These are phyloP conservation scores for Alternaria postmessia DNA, from an alignment of 2,329 filamentous ascomycete species.

Conservation along the genomic window DNA sequence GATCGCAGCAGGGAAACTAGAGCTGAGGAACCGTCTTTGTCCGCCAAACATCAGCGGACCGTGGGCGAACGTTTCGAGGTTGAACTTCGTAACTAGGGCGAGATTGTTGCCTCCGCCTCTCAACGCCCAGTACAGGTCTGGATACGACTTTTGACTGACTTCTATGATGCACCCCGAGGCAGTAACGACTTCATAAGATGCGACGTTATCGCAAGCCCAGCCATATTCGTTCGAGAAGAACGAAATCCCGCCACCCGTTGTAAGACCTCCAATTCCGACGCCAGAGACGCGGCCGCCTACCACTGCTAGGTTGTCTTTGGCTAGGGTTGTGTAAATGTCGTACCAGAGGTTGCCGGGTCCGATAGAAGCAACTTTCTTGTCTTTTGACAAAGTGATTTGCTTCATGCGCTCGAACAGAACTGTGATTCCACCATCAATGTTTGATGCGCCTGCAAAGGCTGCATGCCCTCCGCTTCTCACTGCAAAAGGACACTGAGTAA, in stretches of 20 bases:
- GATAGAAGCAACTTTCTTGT: constrained; percentile 34
- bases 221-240: constrained; percentile 42
- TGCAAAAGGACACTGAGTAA: constrained; percentile 47
- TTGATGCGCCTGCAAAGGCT: constrained; percentile 36
- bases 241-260: constrained; percentile 36
- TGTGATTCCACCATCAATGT: constrained; percentile 39
- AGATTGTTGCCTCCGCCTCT: constrained; percentile 45
- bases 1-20: constrained; percentile 25
- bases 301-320: constrained; percentile 31
- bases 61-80: constrained; percentile 26
- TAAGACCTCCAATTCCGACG: constrained; percentile 39
- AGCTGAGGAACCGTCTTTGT: constrained; percentile 9
- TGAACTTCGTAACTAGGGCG: constrained; percentile 40
- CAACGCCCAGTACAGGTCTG: constrained; percentile 50
- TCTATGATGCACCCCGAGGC: constrained; percentile 26
- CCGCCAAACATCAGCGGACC: constrained; percentile 15
- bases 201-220: constrained; percentile 46
- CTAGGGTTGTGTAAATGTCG: constrained; percentile 40
- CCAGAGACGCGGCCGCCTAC: constrained; percentile 40
- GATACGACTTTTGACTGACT: constrained; percentile 39
- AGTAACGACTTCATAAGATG: constrained; percentile 45
- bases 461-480: constrained; percentile 48
- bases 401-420: constrained; percentile 37
- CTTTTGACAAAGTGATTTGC: constrained; percentile 22
- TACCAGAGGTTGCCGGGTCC: constrained; percentile 45